phyloP scores from a whole-genome alignment of 2,329 filamentous ascomycete genomes.

The Stagonosporopsis rhizophila region DNA sequence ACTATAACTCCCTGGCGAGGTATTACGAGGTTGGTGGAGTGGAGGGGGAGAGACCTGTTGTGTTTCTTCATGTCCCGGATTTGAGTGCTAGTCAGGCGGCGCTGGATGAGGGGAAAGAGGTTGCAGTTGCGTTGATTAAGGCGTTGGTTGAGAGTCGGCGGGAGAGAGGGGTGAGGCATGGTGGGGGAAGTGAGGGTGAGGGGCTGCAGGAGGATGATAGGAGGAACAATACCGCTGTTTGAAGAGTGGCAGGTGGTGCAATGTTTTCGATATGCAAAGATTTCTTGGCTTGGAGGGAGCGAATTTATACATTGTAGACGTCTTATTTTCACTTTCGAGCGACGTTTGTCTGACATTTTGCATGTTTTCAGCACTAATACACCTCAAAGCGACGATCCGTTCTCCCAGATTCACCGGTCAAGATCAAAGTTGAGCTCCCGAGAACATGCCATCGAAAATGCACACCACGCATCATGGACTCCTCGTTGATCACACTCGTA shows the following conservation, averaged over 20 bases:
- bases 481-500: no score
- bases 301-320: no score
- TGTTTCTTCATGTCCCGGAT: constrained; percentile 48
- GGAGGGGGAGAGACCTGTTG: constrained; percentile 37
- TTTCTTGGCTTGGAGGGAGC: no score
- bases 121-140: constrained; percentile 43
- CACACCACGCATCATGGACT: no score
- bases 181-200: background rate
- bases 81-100: constrained; percentile 36
- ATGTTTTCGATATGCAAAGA: background rate
- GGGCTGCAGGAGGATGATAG: constrained; percentile 7
- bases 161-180: constrained; percentile 24
- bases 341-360: no score
- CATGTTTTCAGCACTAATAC: no score
- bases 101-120: constrained; percentile 36
- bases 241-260: background rate
- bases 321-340: no score
- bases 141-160: constrained; percentile 43
- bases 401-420: no score
- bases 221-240: background rate
- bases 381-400: no score
- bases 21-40: constrained; percentile 26
- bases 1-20: constrained; percentile 45
- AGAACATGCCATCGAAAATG: no score
- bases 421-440: no score